These are phyloP conservation scores for Niebla homalea DNA, from an alignment of 495 filamentous ascomycete genomes.

Conservation along the genomic window DNA sequence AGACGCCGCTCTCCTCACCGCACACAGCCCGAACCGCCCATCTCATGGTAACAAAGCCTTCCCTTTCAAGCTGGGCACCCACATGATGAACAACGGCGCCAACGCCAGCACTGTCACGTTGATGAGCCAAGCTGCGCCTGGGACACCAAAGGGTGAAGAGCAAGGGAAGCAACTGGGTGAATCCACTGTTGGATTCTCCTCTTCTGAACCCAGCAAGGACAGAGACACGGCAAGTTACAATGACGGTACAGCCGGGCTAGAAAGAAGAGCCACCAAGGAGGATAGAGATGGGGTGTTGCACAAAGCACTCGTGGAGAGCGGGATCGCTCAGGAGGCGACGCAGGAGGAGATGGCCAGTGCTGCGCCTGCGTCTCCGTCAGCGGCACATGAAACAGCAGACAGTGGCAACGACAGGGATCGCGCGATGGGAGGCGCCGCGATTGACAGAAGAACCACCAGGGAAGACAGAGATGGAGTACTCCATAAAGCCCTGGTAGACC, in stretches of 20 bases:
- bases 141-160: conserved; percentile 8
- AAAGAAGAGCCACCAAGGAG: neutral
- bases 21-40: conserved; percentile 31
- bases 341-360: too few relatives aligned
- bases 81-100: neutral
- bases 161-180: conserved; percentile 1
- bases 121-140: conserved; percentile 9
- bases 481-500: neutral
- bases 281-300: neutral
- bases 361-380: too few relatives aligned
- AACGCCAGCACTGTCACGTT: conserved; percentile 16
- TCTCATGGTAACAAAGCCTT: conserved; percentile 8
- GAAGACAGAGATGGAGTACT: conserved; percentile 7
- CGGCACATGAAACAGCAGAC: too few relatives aligned
- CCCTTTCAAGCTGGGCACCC: conserved; percentile 13
- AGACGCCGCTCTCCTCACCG: neutral
- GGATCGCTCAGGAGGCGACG: neutral
- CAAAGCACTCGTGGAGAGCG: neutral
- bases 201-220: too few relatives aligned
- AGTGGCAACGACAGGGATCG: too few relatives aligned
- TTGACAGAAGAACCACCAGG: neutral
- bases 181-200: neutral
- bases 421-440: too few relatives aligned
- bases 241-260: neutral
- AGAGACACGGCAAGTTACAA: neutral